phyloP scores from a whole-genome alignment of 306 rosid species.

The Luffa acutangula region DNA sequence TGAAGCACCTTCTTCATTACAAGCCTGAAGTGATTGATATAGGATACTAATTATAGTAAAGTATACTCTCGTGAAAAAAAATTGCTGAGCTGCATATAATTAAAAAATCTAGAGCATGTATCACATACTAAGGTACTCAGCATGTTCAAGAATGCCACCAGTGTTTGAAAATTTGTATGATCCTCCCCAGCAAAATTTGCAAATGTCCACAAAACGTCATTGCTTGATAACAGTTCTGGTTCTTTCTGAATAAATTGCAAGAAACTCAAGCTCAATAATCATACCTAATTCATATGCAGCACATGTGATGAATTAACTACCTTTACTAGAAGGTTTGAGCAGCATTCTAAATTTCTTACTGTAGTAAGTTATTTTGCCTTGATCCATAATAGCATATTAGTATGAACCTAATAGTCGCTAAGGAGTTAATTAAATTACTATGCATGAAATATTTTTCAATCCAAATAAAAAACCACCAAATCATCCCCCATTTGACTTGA shows the following conservation, averaged over 20 bases:
- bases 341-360: not conserved
- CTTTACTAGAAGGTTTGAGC: not conserved
- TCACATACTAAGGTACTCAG: slow-evolving; percentile 79
- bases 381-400: not conserved
- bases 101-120: slow-evolving; percentile 1
- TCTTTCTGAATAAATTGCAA: slow-evolving; percentile 51
- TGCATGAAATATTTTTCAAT: not conserved
- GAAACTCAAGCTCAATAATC: slow-evolving; percentile 16
- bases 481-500: not conserved
- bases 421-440: not conserved
- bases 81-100: not conserved
- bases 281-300: slow-evolving; percentile 11
- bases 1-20: slow-evolving; percentile 83
- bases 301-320: not conserved
- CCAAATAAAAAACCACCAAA: not conserved
- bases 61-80: not conserved
- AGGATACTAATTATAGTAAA: not conserved
- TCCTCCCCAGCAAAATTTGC: slow-evolving; percentile 98
- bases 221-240: slow-evolving; percentile 85
- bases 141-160: slow-evolving; percentile 93
- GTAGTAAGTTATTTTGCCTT: not conserved
- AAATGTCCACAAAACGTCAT: slow-evolving; percentile 94
- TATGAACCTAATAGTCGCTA: not conserved
- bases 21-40: slow-evolving; percentile 45
- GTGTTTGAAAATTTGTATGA: slow-evolving; percentile 85